phyloP scores from a whole-genome alignment of 2,329 filamentous ascomycete species.

The Pseudogymnoascus sp. region DNA sequence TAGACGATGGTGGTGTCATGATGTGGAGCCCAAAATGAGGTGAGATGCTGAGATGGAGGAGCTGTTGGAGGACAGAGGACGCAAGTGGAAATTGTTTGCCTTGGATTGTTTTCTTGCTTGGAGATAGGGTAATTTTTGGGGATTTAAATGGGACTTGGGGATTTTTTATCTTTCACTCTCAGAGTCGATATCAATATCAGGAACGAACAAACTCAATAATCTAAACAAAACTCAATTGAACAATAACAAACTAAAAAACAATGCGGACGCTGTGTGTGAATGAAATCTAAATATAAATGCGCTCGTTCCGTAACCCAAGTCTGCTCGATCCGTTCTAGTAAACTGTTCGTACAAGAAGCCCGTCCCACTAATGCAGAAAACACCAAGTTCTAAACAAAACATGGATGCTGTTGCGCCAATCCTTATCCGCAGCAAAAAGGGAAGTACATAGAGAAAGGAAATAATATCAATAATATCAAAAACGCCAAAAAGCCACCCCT shows the following conservation, averaged over 20 bases:
- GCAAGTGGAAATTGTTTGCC: background rate
- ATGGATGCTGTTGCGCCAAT: background rate
- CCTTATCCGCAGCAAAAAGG: background rate
- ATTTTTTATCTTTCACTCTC: background rate
- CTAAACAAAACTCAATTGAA: background rate
- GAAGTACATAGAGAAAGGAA: background rate
- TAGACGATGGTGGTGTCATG: background rate
- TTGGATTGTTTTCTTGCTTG: background rate
- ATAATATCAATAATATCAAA: background rate
- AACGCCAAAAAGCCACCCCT: background rate
- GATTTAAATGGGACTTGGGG: background rate
- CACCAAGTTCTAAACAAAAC: background rate
- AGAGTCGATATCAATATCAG: background rate
- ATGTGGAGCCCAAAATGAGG: slow-evolving; percentile 3
- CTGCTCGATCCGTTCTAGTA: background rate
- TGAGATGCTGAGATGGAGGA: background rate
- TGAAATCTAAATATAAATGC: background rate
- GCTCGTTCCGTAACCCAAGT: background rate
- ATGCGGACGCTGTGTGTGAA: background rate
- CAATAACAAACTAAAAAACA: background rate
- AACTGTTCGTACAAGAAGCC: background rate
- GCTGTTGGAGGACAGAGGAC: background rate
- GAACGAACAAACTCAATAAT: background rate
- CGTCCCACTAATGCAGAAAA: background rate
- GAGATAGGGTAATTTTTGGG: background rate